Conservation (phyloP, 768 basidiomycete genomes). For the Gloeopeniophorella convolvens region DNA sequence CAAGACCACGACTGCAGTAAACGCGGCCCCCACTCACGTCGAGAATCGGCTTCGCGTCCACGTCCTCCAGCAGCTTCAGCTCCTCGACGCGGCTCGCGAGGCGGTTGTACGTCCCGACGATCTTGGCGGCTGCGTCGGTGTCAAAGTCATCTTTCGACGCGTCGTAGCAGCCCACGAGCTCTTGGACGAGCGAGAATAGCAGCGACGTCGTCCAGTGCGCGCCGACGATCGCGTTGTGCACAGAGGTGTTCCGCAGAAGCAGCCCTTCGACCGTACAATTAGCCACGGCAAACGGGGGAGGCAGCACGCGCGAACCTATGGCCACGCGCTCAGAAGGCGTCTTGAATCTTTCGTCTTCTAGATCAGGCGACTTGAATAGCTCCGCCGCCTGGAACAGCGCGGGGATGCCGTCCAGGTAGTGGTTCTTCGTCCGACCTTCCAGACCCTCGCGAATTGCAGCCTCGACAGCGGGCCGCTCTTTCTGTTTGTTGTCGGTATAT, state of each 20-base stretch:
- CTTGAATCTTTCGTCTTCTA: constrained; percentile 32
- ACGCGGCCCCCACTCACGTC: constrained; percentile 47
- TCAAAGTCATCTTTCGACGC: constrained; percentile 35
- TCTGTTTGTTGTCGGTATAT: constrained; percentile 61
- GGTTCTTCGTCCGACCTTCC: constrained; percentile 73
- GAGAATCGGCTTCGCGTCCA: constrained; percentile 68
- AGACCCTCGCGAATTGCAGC: constrained; percentile 76
- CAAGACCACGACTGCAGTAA: not conserved
- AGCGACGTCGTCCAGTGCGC: constrained; percentile 66
- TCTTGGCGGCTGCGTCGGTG: constrained; percentile 34
- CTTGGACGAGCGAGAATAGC: constrained; percentile 69
- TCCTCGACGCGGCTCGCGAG: constrained; percentile 57
- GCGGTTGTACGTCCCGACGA: constrained; percentile 57
- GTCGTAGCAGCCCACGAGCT: constrained; percentile 54
- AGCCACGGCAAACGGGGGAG: not conserved
- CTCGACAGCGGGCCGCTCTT: constrained; percentile 49
- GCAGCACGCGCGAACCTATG: constrained; percentile 41
- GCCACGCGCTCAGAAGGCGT: constrained; percentile 45
- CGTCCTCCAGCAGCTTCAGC: constrained; percentile 49
- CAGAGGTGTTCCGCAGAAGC: constrained; percentile 54
- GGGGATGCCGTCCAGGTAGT: constrained; percentile 73
- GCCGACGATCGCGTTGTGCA: constrained; percentile 59
- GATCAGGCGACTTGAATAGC: constrained; percentile 33
- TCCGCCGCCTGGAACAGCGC: constrained; percentile 51
- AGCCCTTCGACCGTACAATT: constrained; percentile 39